Base-by-base conservation (phyloP, 164 flowering plant species). In the Magnolia kwangsiensis region DNA sequence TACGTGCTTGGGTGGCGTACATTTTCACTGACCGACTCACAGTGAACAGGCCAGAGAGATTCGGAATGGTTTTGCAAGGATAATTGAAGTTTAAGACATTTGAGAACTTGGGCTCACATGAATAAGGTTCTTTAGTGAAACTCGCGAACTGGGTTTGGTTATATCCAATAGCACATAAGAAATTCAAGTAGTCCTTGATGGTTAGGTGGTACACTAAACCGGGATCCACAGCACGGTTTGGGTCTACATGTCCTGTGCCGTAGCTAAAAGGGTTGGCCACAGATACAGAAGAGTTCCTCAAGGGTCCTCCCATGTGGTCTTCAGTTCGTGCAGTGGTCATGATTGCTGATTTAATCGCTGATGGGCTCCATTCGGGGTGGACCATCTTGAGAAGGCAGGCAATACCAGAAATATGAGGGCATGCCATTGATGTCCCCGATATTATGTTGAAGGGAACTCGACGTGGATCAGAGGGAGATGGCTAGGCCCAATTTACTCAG, bases 371-470 rank as follows among this genome's bases (percentile, higher is more conserved):
- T 74, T 79, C 24, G 0, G 92, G 96, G 74, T 93, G 79, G 7
- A 88, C 88, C 3, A 90, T 85, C 78, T 84, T 92, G 13, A 94
- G 86, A 29, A 94, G 92, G 63, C 94, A 95, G 11, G 69, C 92
- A 18, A 94, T 69, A 49, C 97, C 98, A 3, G 97, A 80, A 59
- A 92, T 81, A 78, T 94, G 98, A 72, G 98, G 98, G 72, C 92
- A 89, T 8, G 98, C 87, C 98, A 94, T 94, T 3, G 98, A 94
- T 18, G 97, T 94, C 20, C 20, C 98, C 98, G 96, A 89, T 0
- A 80, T 75, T 6, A 87, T 58, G 76, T 84, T 89, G 74, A 79
- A 90, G 7, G 7, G 72, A 59, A 84, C 78, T 7, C 90, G 80
- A 0, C 95, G 87, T 10, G 67, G 79, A 73, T 93, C 98, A 50